Evolutionary conservation across 768 basidiomycete species (phyloP).

Genomic region (Rhodotorula graminis): DNA sequence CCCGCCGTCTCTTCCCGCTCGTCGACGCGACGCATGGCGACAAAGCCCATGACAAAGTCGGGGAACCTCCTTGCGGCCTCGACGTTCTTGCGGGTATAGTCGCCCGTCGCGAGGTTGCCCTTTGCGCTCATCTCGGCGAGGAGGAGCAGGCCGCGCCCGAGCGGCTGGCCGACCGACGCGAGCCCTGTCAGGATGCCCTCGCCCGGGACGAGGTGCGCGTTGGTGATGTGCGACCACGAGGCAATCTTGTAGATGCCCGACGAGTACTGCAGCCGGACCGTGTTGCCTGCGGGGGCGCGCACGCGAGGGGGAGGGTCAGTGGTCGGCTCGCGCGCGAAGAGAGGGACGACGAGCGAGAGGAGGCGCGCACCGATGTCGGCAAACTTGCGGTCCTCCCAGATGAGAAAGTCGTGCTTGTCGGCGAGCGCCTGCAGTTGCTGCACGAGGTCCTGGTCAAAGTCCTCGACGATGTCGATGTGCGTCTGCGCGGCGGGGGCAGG

Average conservation of each 20-base stretch:
- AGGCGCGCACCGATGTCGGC: conserved; percentile 83
- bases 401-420: conserved; percentile 79
- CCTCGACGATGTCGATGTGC: conserved; percentile 90
- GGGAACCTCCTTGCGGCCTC: conserved; percentile 75
- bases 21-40: conserved; percentile 82
- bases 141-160: conserved; percentile 78
- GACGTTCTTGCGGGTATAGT: conserved; percentile 77
- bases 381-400: conserved; percentile 98
- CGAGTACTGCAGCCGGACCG: conserved; percentile 89
- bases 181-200: conserved; percentile 90
- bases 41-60: conserved; percentile 89
- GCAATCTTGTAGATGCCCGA: conserved; percentile 89
- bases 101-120: conserved; percentile 74
- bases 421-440: conserved; percentile 65
- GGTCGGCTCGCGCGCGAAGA: not conserved
- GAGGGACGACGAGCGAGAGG: not conserved
- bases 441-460: conserved; percentile 72
- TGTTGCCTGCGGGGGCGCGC: conserved; percentile 66
- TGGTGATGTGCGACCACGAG: conserved; percentile 92
- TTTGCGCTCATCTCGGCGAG: conserved; percentile 95
- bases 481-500: conserved; percentile 57
- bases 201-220: conserved; percentile 94
- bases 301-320: not conserved
- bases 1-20: conserved; percentile 51
- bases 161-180: conserved; percentile 73